These are phyloP conservation scores for Fraxinus greggii DNA, from an alignment of 305 asterid genomes.

Conservation along the genomic window DNA sequence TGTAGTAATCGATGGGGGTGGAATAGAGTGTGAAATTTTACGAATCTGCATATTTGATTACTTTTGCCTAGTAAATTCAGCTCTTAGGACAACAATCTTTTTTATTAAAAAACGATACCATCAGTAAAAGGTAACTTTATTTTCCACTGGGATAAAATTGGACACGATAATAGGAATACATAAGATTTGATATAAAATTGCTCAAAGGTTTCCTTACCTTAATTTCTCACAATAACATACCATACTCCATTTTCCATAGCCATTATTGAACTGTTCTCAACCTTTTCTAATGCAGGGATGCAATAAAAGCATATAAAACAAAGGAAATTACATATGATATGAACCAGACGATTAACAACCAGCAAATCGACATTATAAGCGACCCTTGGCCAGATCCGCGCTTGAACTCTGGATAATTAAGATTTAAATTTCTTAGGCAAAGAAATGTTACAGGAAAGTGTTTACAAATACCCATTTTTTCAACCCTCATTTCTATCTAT, in stretches of 20 bases:
- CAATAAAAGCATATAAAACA: conserved; percentile 5
- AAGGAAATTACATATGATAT: neutral
- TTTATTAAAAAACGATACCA: no score
- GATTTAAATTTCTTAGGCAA: neutral
- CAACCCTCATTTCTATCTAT: no score
- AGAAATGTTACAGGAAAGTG: no score
- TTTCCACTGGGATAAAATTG: neutral
- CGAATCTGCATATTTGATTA: neutral
- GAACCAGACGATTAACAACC: conserved; percentile 16
- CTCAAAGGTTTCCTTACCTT: neutral
- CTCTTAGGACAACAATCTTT: neutral
- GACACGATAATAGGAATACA: neutral
- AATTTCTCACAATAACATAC: conserved; percentile 18
- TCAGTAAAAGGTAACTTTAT: neutral
- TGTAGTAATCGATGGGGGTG: neutral
- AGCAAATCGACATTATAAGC: conserved; percentile 32
- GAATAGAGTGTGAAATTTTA: neutral
- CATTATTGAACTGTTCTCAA: conserved; percentile 22
- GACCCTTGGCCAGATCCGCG: conserved; percentile 36
- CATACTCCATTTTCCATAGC: neutral
- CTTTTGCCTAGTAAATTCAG: neutral
- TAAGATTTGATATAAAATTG: neutral
- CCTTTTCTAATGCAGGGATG: neutral
- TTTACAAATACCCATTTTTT: no score
- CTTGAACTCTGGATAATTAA: conserved; percentile 35